Evolutionary conservation across 768 basidiomycete genomes (phyloP).

Genomic region (Mycena alexandri): DNA sequence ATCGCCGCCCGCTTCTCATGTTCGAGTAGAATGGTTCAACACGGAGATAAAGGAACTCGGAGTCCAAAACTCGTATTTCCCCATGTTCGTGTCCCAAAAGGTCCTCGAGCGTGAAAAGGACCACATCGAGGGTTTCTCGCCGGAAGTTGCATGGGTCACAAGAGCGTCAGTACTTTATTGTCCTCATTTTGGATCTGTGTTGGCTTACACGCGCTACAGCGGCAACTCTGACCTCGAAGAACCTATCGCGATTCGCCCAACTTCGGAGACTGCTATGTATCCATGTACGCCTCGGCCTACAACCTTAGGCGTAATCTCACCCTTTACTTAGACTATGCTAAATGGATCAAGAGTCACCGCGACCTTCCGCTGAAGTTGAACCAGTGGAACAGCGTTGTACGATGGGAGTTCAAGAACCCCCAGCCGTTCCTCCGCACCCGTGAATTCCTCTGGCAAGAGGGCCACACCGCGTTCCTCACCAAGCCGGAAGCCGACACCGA

Average conservation of each 20-base stretch:
- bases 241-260: slow-evolving; percentile 97
- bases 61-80: slow-evolving; percentile 98
- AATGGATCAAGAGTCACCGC: slow-evolving; percentile 98
- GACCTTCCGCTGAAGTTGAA: slow-evolving; percentile 98
- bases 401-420: slow-evolving; percentile 99
- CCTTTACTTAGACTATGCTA: slow-evolving; percentile 85
- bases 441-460: slow-evolving; percentile 99
- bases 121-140: slow-evolving; percentile 99
- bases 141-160: slow-evolving; percentile 99
- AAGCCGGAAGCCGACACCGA: slow-evolving; percentile 92
- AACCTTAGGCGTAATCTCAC: neutral
- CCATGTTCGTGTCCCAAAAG: slow-evolving; percentile 95
- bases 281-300: slow-evolving; percentile 73
- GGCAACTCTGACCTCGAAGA: slow-evolving; percentile 96
- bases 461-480: slow-evolving; percentile 94
- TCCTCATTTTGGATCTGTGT: neutral
- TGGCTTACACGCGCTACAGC: slow-evolving; percentile 52
- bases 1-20: slow-evolving; percentile 9
- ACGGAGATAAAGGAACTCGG: slow-evolving; percentile 91
- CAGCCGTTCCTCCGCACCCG: slow-evolving; percentile 99
- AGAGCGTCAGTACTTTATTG: slow-evolving; percentile 75
- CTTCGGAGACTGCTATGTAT: slow-evolving; percentile 99
- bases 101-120: slow-evolving; percentile 97
- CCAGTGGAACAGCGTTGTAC: slow-evolving; percentile 99
- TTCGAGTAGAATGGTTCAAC: slow-evolving; percentile 90